Percentiles rank a stretch among this genome's conserved stretches.
Conservation (phyloP, 805 yeast species). For the Yarrowia hollandica region DNA sequence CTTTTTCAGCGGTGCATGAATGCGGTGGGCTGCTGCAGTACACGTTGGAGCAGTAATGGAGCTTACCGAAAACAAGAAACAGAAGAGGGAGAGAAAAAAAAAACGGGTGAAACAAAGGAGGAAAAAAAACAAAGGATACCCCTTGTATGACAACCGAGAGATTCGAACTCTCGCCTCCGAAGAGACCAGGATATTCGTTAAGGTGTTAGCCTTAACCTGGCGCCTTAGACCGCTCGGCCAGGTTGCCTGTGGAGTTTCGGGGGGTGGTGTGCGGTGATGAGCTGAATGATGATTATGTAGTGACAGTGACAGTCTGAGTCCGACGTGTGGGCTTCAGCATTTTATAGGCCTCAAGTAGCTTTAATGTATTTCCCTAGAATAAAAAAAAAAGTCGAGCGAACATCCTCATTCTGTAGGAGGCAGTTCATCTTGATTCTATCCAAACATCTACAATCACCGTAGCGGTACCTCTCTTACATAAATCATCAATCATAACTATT, state of each 20-base stretch:
- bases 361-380: no score
- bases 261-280: background rate
- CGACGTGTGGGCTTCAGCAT: no score
- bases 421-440: no score
- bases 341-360: no score
- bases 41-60: background rate
- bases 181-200: slow-evolving; percentile 25
- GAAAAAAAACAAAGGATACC: background rate
- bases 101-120: no score
- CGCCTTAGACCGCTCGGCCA: slow-evolving; percentile 31
- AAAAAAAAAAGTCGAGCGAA: no score
- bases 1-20: slow-evolving; percentile 15
- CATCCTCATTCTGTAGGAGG: no score
- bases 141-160: slow-evolving; percentile 24
- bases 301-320: no score
- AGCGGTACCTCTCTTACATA: no score
- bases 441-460: no score
- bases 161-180: slow-evolving; percentile 29
- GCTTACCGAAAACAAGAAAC: background rate
- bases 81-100: background rate
- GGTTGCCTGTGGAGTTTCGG: slow-evolving; percentile 11
- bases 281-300: background rate
- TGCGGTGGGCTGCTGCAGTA: background rate
- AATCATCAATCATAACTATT: slow-evolving; percentile 9
- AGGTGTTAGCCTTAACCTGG: slow-evolving; percentile 27